Base-by-base conservation (phyloP, 208 protist species). In the Zelonia costaricensis region DNA sequence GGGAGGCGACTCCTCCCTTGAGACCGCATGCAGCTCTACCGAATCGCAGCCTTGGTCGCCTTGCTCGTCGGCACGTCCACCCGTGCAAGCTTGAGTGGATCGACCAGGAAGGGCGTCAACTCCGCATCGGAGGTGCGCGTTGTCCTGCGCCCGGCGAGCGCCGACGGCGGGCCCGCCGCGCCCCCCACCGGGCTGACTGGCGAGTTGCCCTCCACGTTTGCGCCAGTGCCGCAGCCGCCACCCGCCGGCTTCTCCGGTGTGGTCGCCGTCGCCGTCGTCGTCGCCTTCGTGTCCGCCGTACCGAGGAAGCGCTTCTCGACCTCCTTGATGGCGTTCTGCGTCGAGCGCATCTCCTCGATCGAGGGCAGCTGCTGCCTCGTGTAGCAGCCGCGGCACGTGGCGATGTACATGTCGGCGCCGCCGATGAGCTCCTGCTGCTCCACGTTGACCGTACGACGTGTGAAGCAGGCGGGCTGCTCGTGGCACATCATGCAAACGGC, bases 331-430 rank as follows among this genome's bases (percentile, higher is more conserved):
- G 65, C 66, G 48, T 54, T 40, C 42, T 52, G 65, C 46, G 62
- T 45, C 4, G 36, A 62, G 44, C 44, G 52, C 60, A 78, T 76
- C 46, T 64, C 60, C 7, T 63, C 62, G 18, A 55, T n/a, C 8
- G 73, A 72, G 12, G 78, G 66, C 22, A 64, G 28, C 39, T 61
- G 27, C 45, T 60, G 55, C 42, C 45, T 46, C 31, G 55, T 69
- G 76, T 85, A 97, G 74, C 93, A 97, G 46, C 60, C 45, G 45
- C 95, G 76, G 80, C 95, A 98, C 6, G 92, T 82, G 12, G 96
- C 81, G 16, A 97, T 87, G 81, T 99, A 99, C 68, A 90, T 95
- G 36, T 98, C 97, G 0, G 81, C 68, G 1, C 97, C 96, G 25
- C 96, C 97, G 59, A 99, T 96, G 16, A 98, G 67, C 57, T 97